Evolutionary conservation across 257 asterid species (phyloP).

Genomic region (Penstemon newberryi): DNA sequence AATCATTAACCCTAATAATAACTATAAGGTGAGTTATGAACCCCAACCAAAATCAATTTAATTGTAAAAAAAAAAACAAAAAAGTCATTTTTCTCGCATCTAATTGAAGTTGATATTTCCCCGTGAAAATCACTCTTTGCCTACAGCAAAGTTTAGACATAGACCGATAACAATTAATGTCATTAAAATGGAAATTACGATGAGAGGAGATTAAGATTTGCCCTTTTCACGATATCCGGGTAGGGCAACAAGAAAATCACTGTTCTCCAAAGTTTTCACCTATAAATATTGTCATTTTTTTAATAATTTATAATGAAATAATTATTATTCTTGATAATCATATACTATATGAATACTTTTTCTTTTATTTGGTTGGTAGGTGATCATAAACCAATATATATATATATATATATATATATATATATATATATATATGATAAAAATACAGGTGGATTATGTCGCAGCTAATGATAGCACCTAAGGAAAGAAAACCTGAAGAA

Average conservation of each 20-base stretch:
- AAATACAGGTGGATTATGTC: neutral
- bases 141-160: neutral
- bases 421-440: no score
- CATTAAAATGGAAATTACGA: neutral
- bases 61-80: no score
- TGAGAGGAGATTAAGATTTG: neutral
- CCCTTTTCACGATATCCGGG: conserved; percentile 9
- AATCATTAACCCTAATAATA: no score
- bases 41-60: neutral
- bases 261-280: no score
- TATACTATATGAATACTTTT: no score
- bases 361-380: no score
- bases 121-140: neutral
- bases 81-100: conserved; percentile 16
- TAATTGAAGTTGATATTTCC: neutral
- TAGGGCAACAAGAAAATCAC: neutral
- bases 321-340: no score
- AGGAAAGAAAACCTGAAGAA: neutral
- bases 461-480: neutral
- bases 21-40: conserved; percentile 15
- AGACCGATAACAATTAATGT: neutral
- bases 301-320: no score
- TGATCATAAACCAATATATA: no score
- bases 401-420: no score
- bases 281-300: no score